Conservation (phyloP, 352 stramenopile genomes). For the Globisporangium cystogenes region DNA sequence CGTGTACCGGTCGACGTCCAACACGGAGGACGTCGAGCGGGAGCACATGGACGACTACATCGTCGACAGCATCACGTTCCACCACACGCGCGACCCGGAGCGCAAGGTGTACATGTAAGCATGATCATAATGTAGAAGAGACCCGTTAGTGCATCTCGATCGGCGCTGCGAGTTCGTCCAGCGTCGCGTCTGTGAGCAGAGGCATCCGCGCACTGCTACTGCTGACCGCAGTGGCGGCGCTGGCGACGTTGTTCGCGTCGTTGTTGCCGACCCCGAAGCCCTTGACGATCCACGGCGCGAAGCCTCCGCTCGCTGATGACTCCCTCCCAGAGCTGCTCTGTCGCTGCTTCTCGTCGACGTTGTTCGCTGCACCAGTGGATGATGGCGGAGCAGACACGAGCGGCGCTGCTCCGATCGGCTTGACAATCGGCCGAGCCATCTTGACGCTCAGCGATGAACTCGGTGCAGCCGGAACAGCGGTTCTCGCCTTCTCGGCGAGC, state of each 20-base stretch:
- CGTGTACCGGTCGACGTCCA: slow-evolving; percentile 2
- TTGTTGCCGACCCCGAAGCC: slow-evolving; percentile 3
- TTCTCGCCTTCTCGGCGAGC: slow-evolving; percentile 4
- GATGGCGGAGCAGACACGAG: not conserved
- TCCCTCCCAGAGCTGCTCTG: not conserved
- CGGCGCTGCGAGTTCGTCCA: slow-evolving; percentile 12
- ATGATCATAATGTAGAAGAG: not conserved
- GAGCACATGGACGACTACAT: slow-evolving; percentile 33
- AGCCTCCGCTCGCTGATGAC: not conserved
- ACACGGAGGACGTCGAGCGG: slow-evolving; percentile 4
- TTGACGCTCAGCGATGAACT: slow-evolving; percentile 3
- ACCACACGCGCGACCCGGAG: slow-evolving; percentile 8
- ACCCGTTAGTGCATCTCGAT: slow-evolving; percentile 7
- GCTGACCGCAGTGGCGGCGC: not conserved
- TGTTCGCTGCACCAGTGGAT: not conserved
- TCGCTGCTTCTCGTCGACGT: not conserved
- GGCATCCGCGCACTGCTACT: not conserved
- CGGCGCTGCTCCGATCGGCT: slow-evolving; percentile 1
- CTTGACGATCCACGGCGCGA: slow-evolving; percentile 12
- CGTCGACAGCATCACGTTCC: slow-evolving; percentile 34
- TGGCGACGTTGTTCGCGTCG: not conserved
- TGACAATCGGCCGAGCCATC: slow-evolving; percentile 12
- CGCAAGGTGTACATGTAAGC: slow-evolving; percentile 6
- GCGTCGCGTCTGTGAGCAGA: slow-evolving; percentile 1
- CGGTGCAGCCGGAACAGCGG: not conserved